These are phyloP conservation scores for Cryptosporidium sp. DNA, from an alignment of 169 alveolate species.

Conservation along the genomic window DNA sequence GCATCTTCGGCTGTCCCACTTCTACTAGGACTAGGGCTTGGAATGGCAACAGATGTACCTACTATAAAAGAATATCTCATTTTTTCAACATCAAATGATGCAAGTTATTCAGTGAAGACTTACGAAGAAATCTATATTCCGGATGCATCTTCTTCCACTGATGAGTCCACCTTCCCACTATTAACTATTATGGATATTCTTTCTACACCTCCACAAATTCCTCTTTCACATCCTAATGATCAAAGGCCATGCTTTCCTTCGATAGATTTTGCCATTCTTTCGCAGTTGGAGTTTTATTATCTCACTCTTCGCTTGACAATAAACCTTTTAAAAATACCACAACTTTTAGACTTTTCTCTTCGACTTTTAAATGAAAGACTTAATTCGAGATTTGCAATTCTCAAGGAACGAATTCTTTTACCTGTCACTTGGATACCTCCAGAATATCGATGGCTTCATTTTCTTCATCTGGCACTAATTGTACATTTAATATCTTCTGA, in stretches of 20 bases:
- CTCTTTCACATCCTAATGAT: constrained; percentile 48
- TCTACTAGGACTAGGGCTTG: constrained; percentile 38
- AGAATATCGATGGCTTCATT: constrained; percentile 69
- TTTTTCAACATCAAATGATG: constrained; percentile 2
- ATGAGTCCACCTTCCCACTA: constrained; percentile 53
- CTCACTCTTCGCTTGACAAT: constrained; percentile 19
- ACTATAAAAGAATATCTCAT: constrained; percentile 52
- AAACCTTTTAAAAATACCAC: constrained; percentile 56
- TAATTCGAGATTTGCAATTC: constrained; percentile 36
- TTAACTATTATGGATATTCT: constrained; percentile 60
- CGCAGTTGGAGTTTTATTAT: constrained; percentile 66
- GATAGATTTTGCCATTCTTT: constrained; percentile 58
- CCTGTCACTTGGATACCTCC: constrained; percentile 66
- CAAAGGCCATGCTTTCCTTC: constrained; percentile 17
- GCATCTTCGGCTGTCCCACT: constrained; percentile 46
- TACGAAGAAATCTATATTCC: constrained; percentile 69
- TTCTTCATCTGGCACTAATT: constrained; percentile 35
- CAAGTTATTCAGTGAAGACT: constrained; percentile 15
- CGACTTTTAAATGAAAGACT: constrained; percentile 7
- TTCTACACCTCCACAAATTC: constrained; percentile 60
- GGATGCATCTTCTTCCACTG: constrained; percentile 22
- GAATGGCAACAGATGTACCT: constrained; percentile 58
- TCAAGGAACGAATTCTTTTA: constrained; percentile 32
- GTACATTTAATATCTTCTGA: constrained; percentile 38
- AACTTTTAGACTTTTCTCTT: constrained; percentile 47